Conservation (phyloP, 2,329 filamentous ascomycete genomes). For the Tolypocladium guangdongense region DNA sequence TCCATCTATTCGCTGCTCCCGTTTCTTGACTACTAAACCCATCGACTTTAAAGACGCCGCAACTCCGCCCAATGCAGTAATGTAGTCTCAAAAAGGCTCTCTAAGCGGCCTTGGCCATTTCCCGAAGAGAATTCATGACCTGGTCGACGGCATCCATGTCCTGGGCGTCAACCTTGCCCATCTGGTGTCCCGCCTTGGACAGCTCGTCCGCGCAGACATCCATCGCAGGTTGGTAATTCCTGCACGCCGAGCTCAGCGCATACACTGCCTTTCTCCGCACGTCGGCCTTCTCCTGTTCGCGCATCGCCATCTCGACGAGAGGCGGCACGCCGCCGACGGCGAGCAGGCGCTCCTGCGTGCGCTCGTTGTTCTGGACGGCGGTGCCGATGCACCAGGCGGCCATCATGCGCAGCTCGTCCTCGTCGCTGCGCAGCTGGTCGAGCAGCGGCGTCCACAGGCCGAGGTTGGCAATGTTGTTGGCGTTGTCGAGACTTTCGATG, state of each 20-base stretch:
- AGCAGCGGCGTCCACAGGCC: slow-evolving; percentile 76
- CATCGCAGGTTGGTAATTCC: slow-evolving; percentile 83
- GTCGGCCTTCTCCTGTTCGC: slow-evolving; percentile 45
- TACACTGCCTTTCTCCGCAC: slow-evolving; percentile 82
- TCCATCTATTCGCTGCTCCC: neutral
- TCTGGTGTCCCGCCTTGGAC: slow-evolving; percentile 41
- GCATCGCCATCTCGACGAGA: slow-evolving; percentile 55
- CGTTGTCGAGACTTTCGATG: slow-evolving; percentile 89
- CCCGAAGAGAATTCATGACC: slow-evolving; percentile 57
- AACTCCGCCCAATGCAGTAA: slow-evolving; percentile 27
- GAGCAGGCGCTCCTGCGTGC: slow-evolving; percentile 62
- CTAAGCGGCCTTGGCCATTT: slow-evolving; percentile 28
- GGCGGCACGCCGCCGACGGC: slow-evolving; percentile 56
- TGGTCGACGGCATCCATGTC: slow-evolving; percentile 82
- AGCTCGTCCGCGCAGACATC: slow-evolving; percentile 56
- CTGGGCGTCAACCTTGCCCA: slow-evolving; percentile 58
- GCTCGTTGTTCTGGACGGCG: slow-evolving; percentile 90
- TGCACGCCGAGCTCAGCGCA: slow-evolving; percentile 72
- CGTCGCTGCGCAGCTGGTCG: slow-evolving; percentile 52
- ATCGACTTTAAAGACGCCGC: slow-evolving; percentile 7
- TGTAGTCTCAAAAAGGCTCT: neutral
- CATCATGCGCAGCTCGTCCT: slow-evolving; percentile 66
- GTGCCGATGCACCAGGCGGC: slow-evolving; percentile 93
- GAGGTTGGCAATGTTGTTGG: slow-evolving; percentile 78
- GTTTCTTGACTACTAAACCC: neutral